Conservation (phyloP, 768 basidiomycete species). For the Tricholoma furcatifolium region DNA sequence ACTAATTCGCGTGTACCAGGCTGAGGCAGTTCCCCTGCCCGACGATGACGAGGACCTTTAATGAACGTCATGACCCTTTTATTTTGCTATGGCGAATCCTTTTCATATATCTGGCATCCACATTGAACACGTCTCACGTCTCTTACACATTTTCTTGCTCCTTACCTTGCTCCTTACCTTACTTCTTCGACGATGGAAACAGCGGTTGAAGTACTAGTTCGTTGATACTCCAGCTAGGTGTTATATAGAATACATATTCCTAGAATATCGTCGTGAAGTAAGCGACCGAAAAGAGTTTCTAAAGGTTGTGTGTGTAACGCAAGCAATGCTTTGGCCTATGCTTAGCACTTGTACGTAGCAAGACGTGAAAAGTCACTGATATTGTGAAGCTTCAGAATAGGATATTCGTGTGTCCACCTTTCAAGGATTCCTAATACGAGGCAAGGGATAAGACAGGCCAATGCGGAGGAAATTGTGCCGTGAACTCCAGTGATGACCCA, state of each 20-base stretch:
- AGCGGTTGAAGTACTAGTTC: slow-evolving; percentile 16
- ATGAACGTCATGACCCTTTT: slow-evolving; percentile 22
- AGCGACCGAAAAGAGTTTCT: too few species aligned
- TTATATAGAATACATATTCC: slow-evolving; percentile 17
- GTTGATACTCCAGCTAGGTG: slow-evolving; percentile 12
- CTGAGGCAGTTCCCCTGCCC: slow-evolving; percentile 90
- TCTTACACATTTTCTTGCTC: slow-evolving; percentile 8
- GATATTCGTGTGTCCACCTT: too few species aligned
- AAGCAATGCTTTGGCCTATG: too few species aligned
- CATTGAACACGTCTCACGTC: slow-evolving; percentile 26
- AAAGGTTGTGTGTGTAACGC: too few species aligned
- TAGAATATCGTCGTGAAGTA: background rate
- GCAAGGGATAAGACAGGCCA: too few species aligned
- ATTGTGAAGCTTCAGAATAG: too few species aligned
- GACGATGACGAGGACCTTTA: slow-evolving; percentile 94
- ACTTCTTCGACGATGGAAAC: slow-evolving; percentile 13
- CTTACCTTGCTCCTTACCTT: slow-evolving; percentile 15
- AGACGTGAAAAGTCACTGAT: too few species aligned
- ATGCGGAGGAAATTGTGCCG: too few species aligned
- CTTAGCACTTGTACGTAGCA: too few species aligned
- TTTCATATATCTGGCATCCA: slow-evolving; percentile 22
- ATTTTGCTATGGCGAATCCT: slow-evolving; percentile 22
- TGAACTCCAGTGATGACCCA: too few species aligned
- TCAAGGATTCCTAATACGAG: too few species aligned
- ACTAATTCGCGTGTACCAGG: slow-evolving; percentile 39